Conservation (phyloP, 257 asterid genomes). For the Euphrasia confusa region DNA sequence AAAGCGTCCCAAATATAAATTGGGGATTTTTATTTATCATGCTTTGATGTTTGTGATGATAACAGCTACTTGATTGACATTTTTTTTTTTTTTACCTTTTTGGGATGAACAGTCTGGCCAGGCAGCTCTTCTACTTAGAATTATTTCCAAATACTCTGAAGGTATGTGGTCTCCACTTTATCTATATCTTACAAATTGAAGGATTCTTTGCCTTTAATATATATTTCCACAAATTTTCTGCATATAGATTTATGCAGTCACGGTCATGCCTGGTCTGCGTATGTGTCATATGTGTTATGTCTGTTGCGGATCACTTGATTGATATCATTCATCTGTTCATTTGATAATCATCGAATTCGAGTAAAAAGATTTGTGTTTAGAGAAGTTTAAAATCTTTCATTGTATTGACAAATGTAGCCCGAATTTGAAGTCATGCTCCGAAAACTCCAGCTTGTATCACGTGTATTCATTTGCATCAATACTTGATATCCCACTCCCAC, state of each 20-base stretch:
- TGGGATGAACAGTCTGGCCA: constrained; percentile 67
- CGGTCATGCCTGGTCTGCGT: constrained; percentile 5
- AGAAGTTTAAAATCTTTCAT: not conserved
- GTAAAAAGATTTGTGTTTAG: not conserved
- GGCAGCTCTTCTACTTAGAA: constrained; percentile 78
- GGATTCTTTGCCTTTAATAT: constrained; percentile 4
- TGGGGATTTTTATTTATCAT: constrained; percentile 1
- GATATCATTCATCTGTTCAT: constrained; percentile 14
- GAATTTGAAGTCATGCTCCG: not conserved
- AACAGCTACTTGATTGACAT: constrained; percentile 8
- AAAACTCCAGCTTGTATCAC: not conserved
- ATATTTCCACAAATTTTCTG: not conserved
- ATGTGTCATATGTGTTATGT: constrained; percentile 13
- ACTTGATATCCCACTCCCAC: constrained; percentile 10
- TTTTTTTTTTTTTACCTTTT: constrained; percentile 14
- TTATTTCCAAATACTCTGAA: constrained; percentile 86
- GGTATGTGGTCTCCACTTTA: constrained; percentile 39
- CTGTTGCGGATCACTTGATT: not conserved
- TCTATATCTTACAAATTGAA: constrained; percentile 2
- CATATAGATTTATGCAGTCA: constrained; percentile 14
- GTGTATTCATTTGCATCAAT: constrained; percentile 2
- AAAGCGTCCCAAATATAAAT: not conserved
- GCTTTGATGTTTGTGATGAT: not conserved
- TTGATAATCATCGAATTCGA: not conserved
- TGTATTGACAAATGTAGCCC: not conserved